Evolutionary conservation across 805 yeast species (phyloP), one percentile per base, ranked within the genome.

Genomic region (Sungouiella blattae): DNA sequence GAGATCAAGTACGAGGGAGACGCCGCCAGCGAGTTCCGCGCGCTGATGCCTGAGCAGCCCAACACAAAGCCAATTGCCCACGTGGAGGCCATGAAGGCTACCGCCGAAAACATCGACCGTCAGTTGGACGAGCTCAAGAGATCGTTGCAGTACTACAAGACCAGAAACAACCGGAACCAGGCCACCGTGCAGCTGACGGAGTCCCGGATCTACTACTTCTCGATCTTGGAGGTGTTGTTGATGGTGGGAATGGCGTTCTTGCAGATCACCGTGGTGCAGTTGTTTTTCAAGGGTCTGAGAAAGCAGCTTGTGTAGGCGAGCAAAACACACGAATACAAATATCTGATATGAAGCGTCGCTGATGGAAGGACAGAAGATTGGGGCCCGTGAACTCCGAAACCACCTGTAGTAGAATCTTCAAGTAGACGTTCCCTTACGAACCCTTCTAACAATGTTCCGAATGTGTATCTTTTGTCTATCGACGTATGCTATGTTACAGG

Each of bases 151-250:
- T 84, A 89, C 62, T 88, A 89, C 71, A 84, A 80, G 63, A 80
- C 94, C 9, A 82, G 98, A 68, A 91, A 86, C 62, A 79, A 79
- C 65, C 77, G 98, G 66, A 91, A 91, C 66, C 93, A 87, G 76
- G 77, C 83, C 33, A 87, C 96, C 28, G 96, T 87, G 44, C 71
- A 72, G 59, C 77, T 87, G 33, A 87, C 95, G 21, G 86, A 82
- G 53, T 67, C 80, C 13, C 78, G 95, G 56, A 74, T 87, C 40
- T 81, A 83, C 55, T 86, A 82, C 75, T 76, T 85, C 53, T 79
- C 89, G 30, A 63, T 85, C 35, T 62, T 78, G 39, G 88, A 83
- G 56, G 83, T 86, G 45, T 57, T 77, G 27, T 68, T 83, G 49
- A 83, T 83, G 75, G 86, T 83, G 32, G 80, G 78, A 24, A 78